Evolutionary conservation across 345 rosid species (phyloP).

Genomic region (Corchorus olitorius): DNA sequence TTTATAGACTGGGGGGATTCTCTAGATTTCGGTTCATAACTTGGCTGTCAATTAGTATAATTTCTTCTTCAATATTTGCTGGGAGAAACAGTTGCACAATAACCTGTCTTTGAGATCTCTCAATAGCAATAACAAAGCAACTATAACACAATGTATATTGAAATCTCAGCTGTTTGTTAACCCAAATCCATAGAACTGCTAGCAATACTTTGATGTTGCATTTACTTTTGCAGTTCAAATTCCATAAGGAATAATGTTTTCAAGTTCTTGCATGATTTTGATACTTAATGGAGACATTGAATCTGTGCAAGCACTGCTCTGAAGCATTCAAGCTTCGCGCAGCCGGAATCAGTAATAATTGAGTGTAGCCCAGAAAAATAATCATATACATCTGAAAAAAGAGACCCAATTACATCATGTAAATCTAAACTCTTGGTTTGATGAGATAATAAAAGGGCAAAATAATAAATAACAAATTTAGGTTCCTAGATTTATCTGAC

Average conservation of each 20-base stretch:
- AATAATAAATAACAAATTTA: constrained; percentile 8
- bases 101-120: too few species aligned
- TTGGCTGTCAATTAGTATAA: too few species aligned
- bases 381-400: constrained; percentile 24
- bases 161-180: background rate
- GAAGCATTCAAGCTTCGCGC: background rate
- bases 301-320: background rate
- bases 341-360: constrained; percentile 2
- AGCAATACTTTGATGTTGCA: background rate
- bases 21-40: too few species aligned
- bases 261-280: background rate
- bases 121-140: too few species aligned
- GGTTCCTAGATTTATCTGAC: constrained; percentile 26
- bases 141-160: background rate
- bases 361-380: background rate
- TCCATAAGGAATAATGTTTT: background rate
- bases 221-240: background rate
- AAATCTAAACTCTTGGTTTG: constrained; percentile 8
- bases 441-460: constrained; percentile 14
- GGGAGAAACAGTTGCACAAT: too few species aligned
- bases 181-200: background rate
- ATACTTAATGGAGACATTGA: background rate
- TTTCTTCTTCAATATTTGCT: too few species aligned
- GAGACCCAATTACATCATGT: background rate
- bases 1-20: too few species aligned